Base-by-base conservation (phyloP, 2,329 filamentous ascomycete species). In the Xylariaceae sp. region DNA sequence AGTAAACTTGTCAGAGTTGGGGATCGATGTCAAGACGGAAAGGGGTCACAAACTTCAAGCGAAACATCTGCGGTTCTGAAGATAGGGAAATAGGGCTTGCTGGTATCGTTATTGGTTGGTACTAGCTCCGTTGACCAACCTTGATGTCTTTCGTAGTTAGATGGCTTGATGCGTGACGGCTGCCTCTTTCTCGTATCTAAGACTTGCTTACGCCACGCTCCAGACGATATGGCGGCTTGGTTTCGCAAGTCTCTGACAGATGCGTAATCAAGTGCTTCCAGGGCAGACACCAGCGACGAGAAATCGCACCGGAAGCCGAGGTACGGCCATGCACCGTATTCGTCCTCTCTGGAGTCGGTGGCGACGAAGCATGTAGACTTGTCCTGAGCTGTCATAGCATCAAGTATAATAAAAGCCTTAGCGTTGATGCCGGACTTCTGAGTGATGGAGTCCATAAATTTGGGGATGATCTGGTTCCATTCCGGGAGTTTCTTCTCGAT, bases 11-110 rank as follows among this genome's bases (percentile, higher is more conserved):
- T 40, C 1, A 48, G 44, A 23, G 23, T 32, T 16, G 26, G 0
- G 14, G 37, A 6, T 9, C 18, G 2, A 37, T n/a, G 3, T 23
- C 16, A 23, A 48, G n/a, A n/a, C n/a, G n/a, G n/a, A n/a, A n/a
- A n/a, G n/a, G n/a, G n/a, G n/a, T n/a, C n/a, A n/a, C n/a, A n/a
- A n/a, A n/a, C 51, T 37, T 53, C 51, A 2, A 43, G 20, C 12
- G 21, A 48, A 23, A 48, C 37, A 44, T 48, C 40, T 3, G 44
- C 44, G 9, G 50, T 53, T 48, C 44, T 44, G 44, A 48, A 48
- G 1, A 53, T 44, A 16, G 51, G 44, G 6, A 48, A 6, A 19
- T 53, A 40, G 10, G 50, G 44, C 26, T n/a, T n/a, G n/a, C n/a
- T n/a, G n/a, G n/a, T n/a, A n/a, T n/a, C n/a, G n/a, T n/a, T n/a